Evolutionary conservation across 192 early-diverging fungal genomes (phyloP).

Genomic region (Linnemannia exigua): DNA sequence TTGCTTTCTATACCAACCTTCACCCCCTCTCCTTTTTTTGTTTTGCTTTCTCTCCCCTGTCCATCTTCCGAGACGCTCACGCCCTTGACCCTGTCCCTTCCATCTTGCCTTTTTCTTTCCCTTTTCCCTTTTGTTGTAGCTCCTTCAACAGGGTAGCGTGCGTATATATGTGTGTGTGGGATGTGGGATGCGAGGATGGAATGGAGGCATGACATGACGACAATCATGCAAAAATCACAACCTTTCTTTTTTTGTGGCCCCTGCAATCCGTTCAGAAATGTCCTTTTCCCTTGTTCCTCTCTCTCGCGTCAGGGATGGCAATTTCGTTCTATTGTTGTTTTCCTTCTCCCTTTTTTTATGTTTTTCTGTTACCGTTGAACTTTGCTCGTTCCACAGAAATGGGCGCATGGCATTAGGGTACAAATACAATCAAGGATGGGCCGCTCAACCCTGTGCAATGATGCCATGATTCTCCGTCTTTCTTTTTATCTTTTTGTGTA

Average conservation of each 20-base stretch:
- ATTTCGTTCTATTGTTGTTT: neutral
- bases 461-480: slow-evolving; percentile 3
- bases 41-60: neutral
- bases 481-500: neutral
- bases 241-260: neutral
- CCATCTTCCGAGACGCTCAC: neutral
- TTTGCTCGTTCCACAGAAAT: slow-evolving; percentile 28
- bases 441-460: neutral
- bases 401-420: slow-evolving; percentile 23
- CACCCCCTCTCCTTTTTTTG: neutral
- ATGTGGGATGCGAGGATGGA: neutral
- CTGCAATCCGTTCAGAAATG: neutral
- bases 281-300: neutral
- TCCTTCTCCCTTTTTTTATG: neutral
- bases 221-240: neutral
- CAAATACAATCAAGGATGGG: neutral
- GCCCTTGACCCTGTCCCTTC: neutral
- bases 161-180: slow-evolving; percentile 5
- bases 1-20: neutral
- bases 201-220: neutral
- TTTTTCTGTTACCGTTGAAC: neutral
- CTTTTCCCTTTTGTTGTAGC: neutral
- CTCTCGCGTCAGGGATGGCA: neutral
- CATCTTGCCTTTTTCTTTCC: slow-evolving; percentile 4
- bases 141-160: neutral